Percentiles rank a stretch among this genome's conserved stretches.
phyloP scores from a whole-genome alignment of 495 filamentous ascomycete genomes.

The Daldinia concentrica region DNA sequence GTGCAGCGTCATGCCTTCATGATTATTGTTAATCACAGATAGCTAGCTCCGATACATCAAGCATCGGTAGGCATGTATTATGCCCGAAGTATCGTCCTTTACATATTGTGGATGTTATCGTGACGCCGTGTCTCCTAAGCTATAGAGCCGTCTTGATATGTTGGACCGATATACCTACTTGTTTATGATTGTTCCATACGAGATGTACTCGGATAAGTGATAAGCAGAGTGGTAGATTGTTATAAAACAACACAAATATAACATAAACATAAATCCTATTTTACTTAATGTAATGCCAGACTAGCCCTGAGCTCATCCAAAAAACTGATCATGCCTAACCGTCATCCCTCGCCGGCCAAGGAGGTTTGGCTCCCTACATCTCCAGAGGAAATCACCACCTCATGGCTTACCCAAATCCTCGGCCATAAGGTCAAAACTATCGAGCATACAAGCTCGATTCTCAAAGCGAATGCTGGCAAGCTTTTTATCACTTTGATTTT shows the following conservation, averaged over 20 bases:
- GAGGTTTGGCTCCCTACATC: slow-evolving; percentile 7
- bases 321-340: slow-evolving; percentile 1
- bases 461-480: not conserved
- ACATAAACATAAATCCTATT: not conserved
- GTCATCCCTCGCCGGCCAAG: not conserved
- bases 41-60: too few species aligned
- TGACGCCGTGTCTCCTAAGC: too few species aligned
- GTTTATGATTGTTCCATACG: too few species aligned
- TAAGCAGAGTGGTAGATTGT: too few species aligned
- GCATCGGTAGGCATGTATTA: too few species aligned
- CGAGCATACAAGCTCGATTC: slow-evolving; percentile 27
- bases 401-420: slow-evolving; percentile 36
- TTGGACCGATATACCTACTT: too few species aligned
- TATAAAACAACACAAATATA: not conserved
- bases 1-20: too few species aligned
- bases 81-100: too few species aligned
- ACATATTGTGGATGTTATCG: too few species aligned
- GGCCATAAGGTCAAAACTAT: slow-evolving; percentile 40
- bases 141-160: too few species aligned
- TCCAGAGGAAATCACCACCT: slow-evolving; percentile 29
- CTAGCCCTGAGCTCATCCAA: slow-evolving; percentile 14
- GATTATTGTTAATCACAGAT: too few species aligned
- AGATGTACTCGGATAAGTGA: too few species aligned
- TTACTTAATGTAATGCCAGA: not conserved
- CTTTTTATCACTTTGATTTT: slow-evolving; percentile 43